Conservation (phyloP, 2,329 filamentous ascomycete species). For the Fusarium succisae region DNA sequence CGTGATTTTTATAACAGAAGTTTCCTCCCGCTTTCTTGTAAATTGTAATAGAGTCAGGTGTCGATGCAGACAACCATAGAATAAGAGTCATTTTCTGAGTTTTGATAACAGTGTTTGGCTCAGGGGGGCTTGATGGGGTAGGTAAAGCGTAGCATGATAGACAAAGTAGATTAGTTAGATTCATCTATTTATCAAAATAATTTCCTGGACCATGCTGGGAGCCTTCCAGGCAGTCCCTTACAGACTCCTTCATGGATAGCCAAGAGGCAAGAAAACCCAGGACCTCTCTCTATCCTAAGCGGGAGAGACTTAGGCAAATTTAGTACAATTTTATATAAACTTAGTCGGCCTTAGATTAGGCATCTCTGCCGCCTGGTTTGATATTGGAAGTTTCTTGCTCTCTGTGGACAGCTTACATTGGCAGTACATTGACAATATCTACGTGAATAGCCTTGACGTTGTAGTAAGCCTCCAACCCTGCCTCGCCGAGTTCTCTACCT, state of each 20-base stretch:
- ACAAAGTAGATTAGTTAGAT: background rate
- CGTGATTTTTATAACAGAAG: background rate
- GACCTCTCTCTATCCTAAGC: background rate
- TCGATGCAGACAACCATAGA: background rate
- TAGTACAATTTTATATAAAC: background rate
- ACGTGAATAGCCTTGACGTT: background rate
- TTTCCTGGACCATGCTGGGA: background rate
- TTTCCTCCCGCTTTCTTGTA: background rate
- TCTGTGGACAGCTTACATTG: background rate
- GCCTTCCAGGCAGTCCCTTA: background rate
- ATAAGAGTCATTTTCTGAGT: background rate
- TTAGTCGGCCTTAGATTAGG: background rate
- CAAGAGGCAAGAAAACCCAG: background rate
- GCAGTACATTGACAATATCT: background rate
- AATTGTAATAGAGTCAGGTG: no score
- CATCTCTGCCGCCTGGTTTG: background rate
- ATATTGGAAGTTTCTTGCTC: background rate
- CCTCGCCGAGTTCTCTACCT: background rate
- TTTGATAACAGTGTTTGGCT: background rate
- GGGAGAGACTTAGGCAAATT: background rate
- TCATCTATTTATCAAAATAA: background rate
- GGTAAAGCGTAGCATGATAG: background rate
- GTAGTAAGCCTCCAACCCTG: background rate
- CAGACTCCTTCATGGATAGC: background rate
- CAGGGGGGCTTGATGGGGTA: background rate